Evolutionary conservation across 192 early-diverging fungal species (phyloP), one percentile per base, ranked within the genome.

Genomic region (Thamnidium elegans): DNA sequence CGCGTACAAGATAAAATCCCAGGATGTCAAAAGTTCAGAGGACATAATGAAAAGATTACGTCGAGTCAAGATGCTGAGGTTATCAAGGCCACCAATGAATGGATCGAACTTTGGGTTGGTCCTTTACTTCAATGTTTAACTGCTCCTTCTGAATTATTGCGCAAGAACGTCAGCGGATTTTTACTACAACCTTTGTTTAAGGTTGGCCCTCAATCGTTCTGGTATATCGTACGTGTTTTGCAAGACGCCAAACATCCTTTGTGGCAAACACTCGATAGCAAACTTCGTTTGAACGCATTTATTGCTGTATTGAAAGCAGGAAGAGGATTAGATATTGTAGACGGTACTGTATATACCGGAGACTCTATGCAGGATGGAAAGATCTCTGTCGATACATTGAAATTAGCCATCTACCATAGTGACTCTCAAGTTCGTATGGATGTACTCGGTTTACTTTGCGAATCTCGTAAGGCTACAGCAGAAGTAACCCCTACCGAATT

Each of bases 361-460:
- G 62, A 62, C 58, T 70, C 36, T 17, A 26, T 23, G 13, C 34
- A 60, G 34, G 55, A 19, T 14, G 15, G 54, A 20, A 74, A 70
- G n/a, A 81, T 84, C 8, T 63, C 72, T 7, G 62, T 79, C 21
- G 71, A 78, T 2, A 53, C 69, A 55, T 75, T 95, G 19, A 71
- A 77, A 34, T 69, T 78, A 7, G 88, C 91, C 2, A 86, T 92
- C 51, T 77, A 82, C 47, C 90, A 93, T 68, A 81, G 80, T 1
- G 92, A 93, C 58, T 64, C 70, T 48, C 82, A 86, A 21, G 80
- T 94, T 36, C 86, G 94, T 4, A 80, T 85, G 9, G 92, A 96
- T 54, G 87, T 88, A 3, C 68, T 93, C 17, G 90, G 90, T 4
- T 79, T 96, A 8, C 73, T 96, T 8, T 93, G 92, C 66, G 94